A percentile compares a stretch with the other conserved stretches of the same genome.
Conservation (phyloP, 2,329 filamentous ascomycete species). For the Ceratocystis eucalypticola region DNA sequence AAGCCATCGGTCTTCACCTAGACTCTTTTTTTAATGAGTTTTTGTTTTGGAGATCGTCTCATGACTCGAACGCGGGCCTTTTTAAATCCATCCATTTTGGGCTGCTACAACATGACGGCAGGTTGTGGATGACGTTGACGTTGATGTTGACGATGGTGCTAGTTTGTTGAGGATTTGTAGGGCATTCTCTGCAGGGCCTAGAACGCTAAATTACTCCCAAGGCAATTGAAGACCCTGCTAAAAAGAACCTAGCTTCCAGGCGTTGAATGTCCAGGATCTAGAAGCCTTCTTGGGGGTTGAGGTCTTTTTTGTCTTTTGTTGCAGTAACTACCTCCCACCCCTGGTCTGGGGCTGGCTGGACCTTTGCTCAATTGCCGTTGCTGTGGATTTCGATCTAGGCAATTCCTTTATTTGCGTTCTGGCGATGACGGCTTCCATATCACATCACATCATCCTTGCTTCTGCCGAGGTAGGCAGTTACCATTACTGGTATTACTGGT, state of each 20-base stretch:
- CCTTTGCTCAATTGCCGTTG: conserved; percentile 6
- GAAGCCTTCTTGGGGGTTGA: not conserved
- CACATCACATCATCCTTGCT: conserved; percentile 11
- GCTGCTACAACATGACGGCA: not conserved
- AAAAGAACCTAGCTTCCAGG: not conserved
- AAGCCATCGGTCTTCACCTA: not conserved
- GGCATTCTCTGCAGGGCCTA: not conserved
- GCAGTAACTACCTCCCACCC: not conserved
- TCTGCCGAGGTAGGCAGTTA: conserved; percentile 8
- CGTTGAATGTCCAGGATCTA: not conserved
- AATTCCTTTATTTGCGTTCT: not conserved
- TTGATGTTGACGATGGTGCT: not conserved
- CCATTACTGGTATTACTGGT: not conserved
- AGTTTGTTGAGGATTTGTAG: not conserved
- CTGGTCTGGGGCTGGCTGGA: not conserved
- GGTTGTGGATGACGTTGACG: not conserved
- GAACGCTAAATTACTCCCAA: not conserved
- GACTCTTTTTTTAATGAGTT: not conserved
- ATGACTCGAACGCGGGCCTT: not conserved
- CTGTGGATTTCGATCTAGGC: not conserved
- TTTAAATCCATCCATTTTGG: not conserved
- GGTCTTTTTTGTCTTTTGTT: conserved; percentile 3
- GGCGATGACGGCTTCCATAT: not conserved
- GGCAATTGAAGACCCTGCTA: not conserved
- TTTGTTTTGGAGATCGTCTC: not conserved